These are phyloP conservation scores for Podospora pseudocomata DNA, from an alignment of 495 filamentous ascomycete species.

Conservation along the genomic window DNA sequence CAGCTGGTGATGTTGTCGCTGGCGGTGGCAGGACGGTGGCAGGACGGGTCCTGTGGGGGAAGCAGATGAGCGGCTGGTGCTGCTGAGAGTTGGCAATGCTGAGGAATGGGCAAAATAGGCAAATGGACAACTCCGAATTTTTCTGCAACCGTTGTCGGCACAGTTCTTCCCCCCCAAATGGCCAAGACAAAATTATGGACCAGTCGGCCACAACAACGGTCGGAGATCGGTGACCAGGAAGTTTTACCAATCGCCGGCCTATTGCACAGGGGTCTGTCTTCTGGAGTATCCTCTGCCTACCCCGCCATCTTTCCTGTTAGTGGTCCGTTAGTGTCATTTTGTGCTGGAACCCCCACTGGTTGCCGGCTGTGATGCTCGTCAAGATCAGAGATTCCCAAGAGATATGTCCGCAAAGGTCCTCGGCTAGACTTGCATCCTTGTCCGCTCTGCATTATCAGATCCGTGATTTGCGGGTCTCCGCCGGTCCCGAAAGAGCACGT, in stretches of 20 bases:
- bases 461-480: slow-evolving; percentile 22
- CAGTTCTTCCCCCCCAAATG: not conserved
- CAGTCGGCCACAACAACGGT: slow-evolving; percentile 12
- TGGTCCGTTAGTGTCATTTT: not conserved
- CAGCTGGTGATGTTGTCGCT: slow-evolving; percentile 8
- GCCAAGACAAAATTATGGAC: slow-evolving; percentile 21
- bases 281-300: slow-evolving; percentile 4
- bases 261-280: not conserved
- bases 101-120: slow-evolving; percentile 7
- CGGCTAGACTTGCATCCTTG: slow-evolving; percentile 18
- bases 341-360: not conserved
- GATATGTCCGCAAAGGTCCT: slow-evolving; percentile 6
- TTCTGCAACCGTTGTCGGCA: slow-evolving; percentile 22
- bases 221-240: slow-evolving; percentile 13
- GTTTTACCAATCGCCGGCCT: slow-evolving; percentile 3
- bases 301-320: slow-evolving; percentile 5
- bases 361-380: not conserved
- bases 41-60: not conserved
- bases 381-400: slow-evolving; percentile 16
- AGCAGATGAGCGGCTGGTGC: not conserved
- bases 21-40: not conserved
- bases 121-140: slow-evolving; percentile 16
- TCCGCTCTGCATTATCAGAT: slow-evolving; percentile 22
- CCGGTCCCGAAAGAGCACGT: slow-evolving; percentile 12
- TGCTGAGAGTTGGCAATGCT: not conserved